Conservation (phyloP, 768 basidiomycete genomes). For the Pulveroboletus sp. region DNA sequence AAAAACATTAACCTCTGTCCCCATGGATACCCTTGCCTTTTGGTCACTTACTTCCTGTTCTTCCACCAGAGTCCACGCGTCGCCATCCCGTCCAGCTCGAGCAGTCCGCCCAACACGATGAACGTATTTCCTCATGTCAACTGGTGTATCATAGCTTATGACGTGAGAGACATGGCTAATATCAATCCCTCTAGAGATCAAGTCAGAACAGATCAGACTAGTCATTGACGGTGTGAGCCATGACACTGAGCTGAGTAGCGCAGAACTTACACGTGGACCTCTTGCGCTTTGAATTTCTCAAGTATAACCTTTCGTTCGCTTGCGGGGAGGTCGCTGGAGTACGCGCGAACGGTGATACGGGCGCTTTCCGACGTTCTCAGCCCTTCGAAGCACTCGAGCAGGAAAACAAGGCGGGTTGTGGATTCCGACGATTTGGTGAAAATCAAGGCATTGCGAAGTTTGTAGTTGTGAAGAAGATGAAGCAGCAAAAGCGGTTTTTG, state of each 20-base stretch:
- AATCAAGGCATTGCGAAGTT: constrained; percentile 71
- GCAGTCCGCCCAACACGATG: constrained; percentile 97
- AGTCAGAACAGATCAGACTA: constrained; percentile 94
- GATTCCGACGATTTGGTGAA: constrained; percentile 99
- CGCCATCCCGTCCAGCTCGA: constrained; percentile 82
- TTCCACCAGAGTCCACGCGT: constrained; percentile 95
- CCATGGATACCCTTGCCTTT: not conserved
- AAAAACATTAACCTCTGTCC: constrained; percentile 1
- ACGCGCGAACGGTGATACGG: constrained; percentile 57
- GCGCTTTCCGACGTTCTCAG: constrained; percentile 28
- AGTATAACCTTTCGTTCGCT: constrained; percentile 75
- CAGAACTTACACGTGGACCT: constrained; percentile 74
- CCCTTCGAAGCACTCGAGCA: constrained; percentile 80
- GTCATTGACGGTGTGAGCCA: constrained; percentile 5
- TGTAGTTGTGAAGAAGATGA: constrained; percentile 67
- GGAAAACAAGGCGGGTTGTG: constrained; percentile 72
- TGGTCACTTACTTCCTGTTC: constrained; percentile 70
- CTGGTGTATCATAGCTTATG: constrained; percentile 90
- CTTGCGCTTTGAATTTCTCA: constrained; percentile 75
- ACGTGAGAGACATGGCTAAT: constrained; percentile 91
- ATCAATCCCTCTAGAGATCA: constrained; percentile 95
- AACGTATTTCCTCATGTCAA: constrained; percentile 98
- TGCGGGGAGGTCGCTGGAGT: constrained; percentile 81
- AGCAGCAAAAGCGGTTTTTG: constrained; percentile 90
- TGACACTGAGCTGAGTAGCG: not conserved